These are phyloP conservation scores for Neonectria punicea DNA, from an alignment of 2,329 filamentous ascomycete species.

Conservation along the genomic window DNA sequence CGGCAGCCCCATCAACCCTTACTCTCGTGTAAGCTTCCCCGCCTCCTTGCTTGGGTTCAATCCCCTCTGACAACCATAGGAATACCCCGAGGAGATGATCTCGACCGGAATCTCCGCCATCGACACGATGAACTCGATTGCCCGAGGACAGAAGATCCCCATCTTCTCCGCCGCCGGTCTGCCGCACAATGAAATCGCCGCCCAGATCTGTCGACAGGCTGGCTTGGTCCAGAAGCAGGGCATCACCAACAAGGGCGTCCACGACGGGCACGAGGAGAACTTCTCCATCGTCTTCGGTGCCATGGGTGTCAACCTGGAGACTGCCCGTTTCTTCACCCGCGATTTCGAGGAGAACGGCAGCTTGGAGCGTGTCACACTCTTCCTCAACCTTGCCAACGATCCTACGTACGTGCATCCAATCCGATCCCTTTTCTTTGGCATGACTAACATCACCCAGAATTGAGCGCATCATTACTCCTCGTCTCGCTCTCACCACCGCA, in stretches of 20 bases:
- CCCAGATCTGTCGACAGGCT: conserved; percentile 97
- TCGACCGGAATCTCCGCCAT: conserved; percentile 99
- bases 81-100: conserved; percentile 99
- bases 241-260: conserved; percentile 88
- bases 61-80: conserved; percentile 60
- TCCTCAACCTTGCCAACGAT: conserved; percentile 99
- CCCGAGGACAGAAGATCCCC: conserved; percentile 98
- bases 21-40: conserved; percentile 78
- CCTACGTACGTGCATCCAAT: conserved; percentile 79
- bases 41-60: background rate
- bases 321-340: conserved; percentile 95
- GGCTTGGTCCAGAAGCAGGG: conserved; percentile 85
- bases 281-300: conserved; percentile 99
- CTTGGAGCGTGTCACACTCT: conserved; percentile 95
- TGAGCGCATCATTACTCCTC: conserved; percentile 99
- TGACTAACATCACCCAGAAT: conserved; percentile 68
- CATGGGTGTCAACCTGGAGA: conserved; percentile 99
- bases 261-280: conserved; percentile 98
- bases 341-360: conserved; percentile 99
- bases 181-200: conserved; percentile 99
- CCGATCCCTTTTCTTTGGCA: background rate
- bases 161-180: conserved; percentile 99
- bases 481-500: conserved; percentile 96
- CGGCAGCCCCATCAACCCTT: conserved; percentile 98
- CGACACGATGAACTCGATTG: conserved; percentile 98